Conservation (phyloP, 2,329 filamentous ascomycete species). For the Ilyonectria sp. region DNA sequence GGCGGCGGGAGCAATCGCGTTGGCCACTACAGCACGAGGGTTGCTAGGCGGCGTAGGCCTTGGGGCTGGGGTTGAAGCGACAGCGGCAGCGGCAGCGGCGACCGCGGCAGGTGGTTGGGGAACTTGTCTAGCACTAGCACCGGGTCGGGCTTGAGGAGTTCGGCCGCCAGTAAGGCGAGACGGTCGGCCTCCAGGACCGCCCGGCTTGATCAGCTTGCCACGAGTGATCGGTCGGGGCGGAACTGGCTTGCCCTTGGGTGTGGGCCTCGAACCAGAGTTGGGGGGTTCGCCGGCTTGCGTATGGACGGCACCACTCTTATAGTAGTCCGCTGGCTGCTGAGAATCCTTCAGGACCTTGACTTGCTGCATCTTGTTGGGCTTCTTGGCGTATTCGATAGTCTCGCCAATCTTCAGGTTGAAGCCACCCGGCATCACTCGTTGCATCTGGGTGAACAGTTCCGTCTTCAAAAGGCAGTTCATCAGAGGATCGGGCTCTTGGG, state of each 20-base stretch:
- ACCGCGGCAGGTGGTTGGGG: slow-evolving; percentile 54
- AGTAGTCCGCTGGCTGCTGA: slow-evolving; percentile 81
- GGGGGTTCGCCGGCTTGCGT: slow-evolving; percentile 88
- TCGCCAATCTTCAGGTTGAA: slow-evolving; percentile 88
- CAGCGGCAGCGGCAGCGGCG: slow-evolving; percentile 44
- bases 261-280: slow-evolving; percentile 85
- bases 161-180: slow-evolving; percentile 76
- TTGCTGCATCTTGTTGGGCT: slow-evolving; percentile 90
- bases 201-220: slow-evolving; percentile 92
- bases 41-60: slow-evolving; percentile 17
- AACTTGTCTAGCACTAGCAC: slow-evolving; percentile 52
- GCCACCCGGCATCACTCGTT: slow-evolving; percentile 82
- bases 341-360: slow-evolving; percentile 95
- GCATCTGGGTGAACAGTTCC: slow-evolving; percentile 95
- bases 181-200: slow-evolving; percentile 86
- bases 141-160: slow-evolving; percentile 60
- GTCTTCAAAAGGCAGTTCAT: slow-evolving; percentile 96
- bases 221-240: slow-evolving; percentile 92
- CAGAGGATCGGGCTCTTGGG: slow-evolving; percentile 93
- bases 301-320: slow-evolving; percentile 95
- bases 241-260: slow-evolving; percentile 88
- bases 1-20: slow-evolving; percentile 37
- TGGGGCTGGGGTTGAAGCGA: slow-evolving; percentile 32
- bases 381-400: slow-evolving; percentile 95
- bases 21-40: slow-evolving; percentile 31